A percentile compares a stretch with the other conserved stretches of the same genome.
Evolutionary conservation across 1,284 basidiomycete species (phyloP).

Genomic region (Heliocybe sulcata): DNA sequence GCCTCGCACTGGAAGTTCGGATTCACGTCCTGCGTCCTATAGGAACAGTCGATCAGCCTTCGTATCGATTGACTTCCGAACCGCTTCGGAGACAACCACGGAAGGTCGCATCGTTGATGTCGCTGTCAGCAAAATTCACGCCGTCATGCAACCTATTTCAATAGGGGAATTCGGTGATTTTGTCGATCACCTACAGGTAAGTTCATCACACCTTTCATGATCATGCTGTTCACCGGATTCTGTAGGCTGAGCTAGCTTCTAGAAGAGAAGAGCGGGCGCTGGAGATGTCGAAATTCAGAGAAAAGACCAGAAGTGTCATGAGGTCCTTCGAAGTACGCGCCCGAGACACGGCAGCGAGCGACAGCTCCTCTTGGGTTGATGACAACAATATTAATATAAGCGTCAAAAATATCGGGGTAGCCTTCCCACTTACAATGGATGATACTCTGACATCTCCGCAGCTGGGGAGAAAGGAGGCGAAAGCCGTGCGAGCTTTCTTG

Average conservation of each 20-base stretch:
- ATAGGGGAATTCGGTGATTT: slow-evolving; percentile 86
- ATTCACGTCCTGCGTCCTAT: slow-evolving; percentile 35
- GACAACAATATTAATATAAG: slow-evolving; percentile 58
- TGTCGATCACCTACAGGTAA: slow-evolving; percentile 73
- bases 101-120: slow-evolving; percentile 42
- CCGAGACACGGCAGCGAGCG: slow-evolving; percentile 30
- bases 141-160: slow-evolving; percentile 88
- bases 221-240: slow-evolving; percentile 7
- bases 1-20: slow-evolving; percentile 34
- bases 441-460: slow-evolving; percentile 41
- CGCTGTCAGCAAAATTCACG: slow-evolving; percentile 70
- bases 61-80: slow-evolving; percentile 68
- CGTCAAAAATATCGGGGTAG: slow-evolving; percentile 72
- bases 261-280: slow-evolving; percentile 66
- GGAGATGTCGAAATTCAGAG: slow-evolving; percentile 78
- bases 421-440: slow-evolving; percentile 68
- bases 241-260: slow-evolving; percentile 64
- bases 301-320: slow-evolving; percentile 67
- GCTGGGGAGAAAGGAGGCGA: slow-evolving; percentile 25
- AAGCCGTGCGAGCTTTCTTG: slow-evolving; percentile 70
- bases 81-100: slow-evolving; percentile 17
- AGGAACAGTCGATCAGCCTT: slow-evolving; percentile 72
- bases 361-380: slow-evolving; percentile 53
- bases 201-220: slow-evolving; percentile 4
- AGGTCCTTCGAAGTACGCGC: slow-evolving; percentile 64